Percentiles rank a stretch among this genome's conserved stretches.
Conservation (phyloP, 441 rosid species). For the Pelargonium exstipulatum region DNA sequence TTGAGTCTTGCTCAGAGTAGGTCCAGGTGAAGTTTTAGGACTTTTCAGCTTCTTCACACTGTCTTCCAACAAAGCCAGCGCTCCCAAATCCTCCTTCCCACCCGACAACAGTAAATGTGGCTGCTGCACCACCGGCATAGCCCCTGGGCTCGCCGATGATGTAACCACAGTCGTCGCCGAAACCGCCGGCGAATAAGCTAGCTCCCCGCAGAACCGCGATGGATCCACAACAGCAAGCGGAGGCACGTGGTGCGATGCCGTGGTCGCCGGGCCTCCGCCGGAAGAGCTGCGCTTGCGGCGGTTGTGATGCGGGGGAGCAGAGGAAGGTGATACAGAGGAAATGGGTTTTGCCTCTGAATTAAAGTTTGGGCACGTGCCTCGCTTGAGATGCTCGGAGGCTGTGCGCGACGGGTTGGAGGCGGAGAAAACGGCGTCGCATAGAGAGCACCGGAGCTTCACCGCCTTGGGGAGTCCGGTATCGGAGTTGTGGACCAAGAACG, state of each 20-base stretch:
- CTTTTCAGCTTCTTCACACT: conserved; percentile 3
- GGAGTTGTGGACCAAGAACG: background rate
- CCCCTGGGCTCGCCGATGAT: too few species aligned
- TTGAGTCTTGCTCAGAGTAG: background rate
- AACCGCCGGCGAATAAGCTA: too few species aligned
- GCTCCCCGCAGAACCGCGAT: too few species aligned
- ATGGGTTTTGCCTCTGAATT: background rate
- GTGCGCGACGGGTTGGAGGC: conserved; percentile 3
- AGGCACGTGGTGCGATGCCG: too few species aligned
- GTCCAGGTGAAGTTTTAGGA: background rate
- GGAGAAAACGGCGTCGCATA: background rate
- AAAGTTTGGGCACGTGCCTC: background rate
- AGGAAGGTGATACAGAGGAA: background rate
- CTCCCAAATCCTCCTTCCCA: conserved; percentile 4
- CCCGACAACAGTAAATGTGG: background rate
- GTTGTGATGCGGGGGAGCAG: background rate
- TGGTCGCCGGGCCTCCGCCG: background rate
- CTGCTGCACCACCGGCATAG: background rate
- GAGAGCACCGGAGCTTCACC: background rate
- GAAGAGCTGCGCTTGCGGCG: conserved; percentile 4
- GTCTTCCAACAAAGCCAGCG: background rate
- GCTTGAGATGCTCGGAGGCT: conserved; percentile 1
- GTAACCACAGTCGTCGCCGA: too few species aligned
- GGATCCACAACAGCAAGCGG: too few species aligned
- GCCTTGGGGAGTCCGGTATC: background rate